Evolutionary conservation across 2,329 filamentous ascomycete genomes (phyloP).

Genomic region (Dendrostoma leiphaemia): DNA sequence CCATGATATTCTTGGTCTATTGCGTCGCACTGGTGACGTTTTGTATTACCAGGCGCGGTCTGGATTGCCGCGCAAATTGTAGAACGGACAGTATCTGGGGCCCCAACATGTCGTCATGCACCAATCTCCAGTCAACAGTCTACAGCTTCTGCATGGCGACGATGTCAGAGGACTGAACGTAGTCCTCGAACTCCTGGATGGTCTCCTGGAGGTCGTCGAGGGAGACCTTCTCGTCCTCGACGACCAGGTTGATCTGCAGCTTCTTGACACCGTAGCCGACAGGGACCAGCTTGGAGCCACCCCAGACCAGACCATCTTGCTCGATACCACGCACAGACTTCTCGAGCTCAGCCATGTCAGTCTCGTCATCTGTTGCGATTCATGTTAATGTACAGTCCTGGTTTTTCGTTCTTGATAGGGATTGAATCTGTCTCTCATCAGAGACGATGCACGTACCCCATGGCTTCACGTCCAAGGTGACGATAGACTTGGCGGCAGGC

Average conservation of each 20-base stretch:
- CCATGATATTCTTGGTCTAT: neutral
- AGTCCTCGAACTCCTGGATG: conserved; percentile 84
- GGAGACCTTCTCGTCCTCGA: conserved; percentile 96
- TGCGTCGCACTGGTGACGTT: neutral
- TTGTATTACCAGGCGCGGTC: neutral
- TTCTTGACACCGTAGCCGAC: conserved; percentile 99
- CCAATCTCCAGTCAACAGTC: conserved; percentile 27
- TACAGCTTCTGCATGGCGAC: conserved; percentile 93
- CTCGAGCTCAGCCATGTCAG: conserved; percentile 82
- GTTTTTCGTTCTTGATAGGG: too few relatives aligned
- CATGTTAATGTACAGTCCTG: too few relatives aligned
- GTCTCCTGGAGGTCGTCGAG: conserved; percentile 81
- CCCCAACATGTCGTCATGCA: too few relatives aligned
- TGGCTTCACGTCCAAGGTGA: conserved; percentile 96
- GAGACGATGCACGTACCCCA: conserved; percentile 70
- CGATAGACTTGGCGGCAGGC: conserved; percentile 90
- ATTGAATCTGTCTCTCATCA: too few relatives aligned
- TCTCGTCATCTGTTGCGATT: conserved; percentile 73
- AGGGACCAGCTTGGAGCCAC: conserved; percentile 81
- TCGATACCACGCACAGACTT: conserved; percentile 76
- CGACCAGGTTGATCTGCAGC: conserved; percentile 96
- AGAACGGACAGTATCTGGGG: neutral
- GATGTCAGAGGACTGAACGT: conserved; percentile 92
- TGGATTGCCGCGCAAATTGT: neutral
- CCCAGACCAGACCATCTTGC: conserved; percentile 95